phyloP scores from a whole-genome alignment of 2,329 filamentous ascomycete genomes.

The Cladosporium sp. region DNA sequence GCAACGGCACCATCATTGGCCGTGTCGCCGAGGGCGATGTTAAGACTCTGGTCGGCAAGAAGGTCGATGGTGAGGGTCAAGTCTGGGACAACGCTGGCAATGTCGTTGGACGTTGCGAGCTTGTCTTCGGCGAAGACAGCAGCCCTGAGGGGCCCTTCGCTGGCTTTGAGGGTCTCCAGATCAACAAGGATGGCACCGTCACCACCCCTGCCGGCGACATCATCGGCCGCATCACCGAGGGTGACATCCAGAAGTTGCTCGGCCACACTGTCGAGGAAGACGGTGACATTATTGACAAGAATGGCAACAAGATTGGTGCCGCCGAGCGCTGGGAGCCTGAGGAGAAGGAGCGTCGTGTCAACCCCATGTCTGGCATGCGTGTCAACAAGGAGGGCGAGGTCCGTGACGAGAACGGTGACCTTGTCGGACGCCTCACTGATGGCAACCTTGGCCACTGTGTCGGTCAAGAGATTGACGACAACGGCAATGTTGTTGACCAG shows the following conservation, averaged over 20 bases:
- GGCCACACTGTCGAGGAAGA: constrained; percentile 49
- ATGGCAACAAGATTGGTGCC: constrained; percentile 49
- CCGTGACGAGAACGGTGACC: constrained; percentile 47
- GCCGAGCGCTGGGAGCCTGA: constrained; percentile 51
- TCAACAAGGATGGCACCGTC: constrained; percentile 55
- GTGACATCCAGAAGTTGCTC: constrained; percentile 47
- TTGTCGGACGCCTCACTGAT: constrained; percentile 47
- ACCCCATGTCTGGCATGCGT: constrained; percentile 54
- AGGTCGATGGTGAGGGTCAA: constrained; percentile 58
- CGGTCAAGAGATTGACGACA: constrained; percentile 50
- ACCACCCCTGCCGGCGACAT: constrained; percentile 42
- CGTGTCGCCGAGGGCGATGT: constrained; percentile 54
- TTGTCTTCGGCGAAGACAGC: constrained; percentile 48
- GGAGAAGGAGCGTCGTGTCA: constrained; percentile 51
- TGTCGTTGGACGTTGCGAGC: constrained; percentile 55
- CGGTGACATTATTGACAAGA: constrained; percentile 50
- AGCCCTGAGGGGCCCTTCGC: constrained; percentile 54
- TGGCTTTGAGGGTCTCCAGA: constrained; percentile 53
- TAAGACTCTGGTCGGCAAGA: constrained; percentile 53
- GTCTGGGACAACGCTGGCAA: constrained; percentile 61
- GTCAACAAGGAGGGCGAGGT: constrained; percentile 52
- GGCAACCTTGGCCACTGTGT: constrained; percentile 49
- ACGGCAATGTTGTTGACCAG: constrained; percentile 49
- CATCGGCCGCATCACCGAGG: constrained; percentile 46
- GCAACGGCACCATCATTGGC: constrained; percentile 54